Base-by-base conservation (phyloP, 176 grass and related monocot species). In the Alopecurus myosuroides region DNA sequence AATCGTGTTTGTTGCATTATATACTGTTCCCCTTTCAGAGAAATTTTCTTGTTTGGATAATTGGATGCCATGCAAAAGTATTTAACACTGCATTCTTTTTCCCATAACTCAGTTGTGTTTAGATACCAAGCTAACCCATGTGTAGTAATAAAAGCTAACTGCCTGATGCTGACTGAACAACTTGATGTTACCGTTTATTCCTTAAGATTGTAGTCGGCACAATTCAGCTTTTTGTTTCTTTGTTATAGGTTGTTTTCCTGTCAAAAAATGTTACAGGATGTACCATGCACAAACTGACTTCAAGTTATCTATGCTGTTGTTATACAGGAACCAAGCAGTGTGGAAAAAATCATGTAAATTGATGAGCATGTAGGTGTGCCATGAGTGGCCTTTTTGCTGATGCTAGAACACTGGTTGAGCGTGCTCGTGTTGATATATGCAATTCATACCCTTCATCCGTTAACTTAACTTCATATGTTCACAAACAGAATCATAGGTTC, bases 341-440 rank as follows among this genome's bases (percentile, higher is more conserved):
- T 95, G 65, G 96, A 98, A 81, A 95, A 98, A 90, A 95, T 98
- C 82, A 96, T 96, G 97, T 88, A 96, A 91, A 92, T 99, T 72
- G 97, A 96, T 70, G 93, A 96, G 46, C 97, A 96, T 84, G 90
- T 96, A 60, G 93, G 93, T 96, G 97, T 72, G 91, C 89, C 37
- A 99, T 99, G 93, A 99, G 93, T 70, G 97, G 97, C 44, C 86
- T 96, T 80, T 94, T 94, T 61, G 93, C 93, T 87, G 97, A 99
- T 89, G 97, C 97, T 62, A 90, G 91, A 84, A 96, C 93, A n/a
- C 78, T 99, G 77, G 97, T 94, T 50, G 97, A 99, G 50, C 97
- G 96, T 89, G 97, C 85, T 74, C 97, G 91, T 86, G 93, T 99
- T 81, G 91, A 99, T 26, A 61, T 84, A 44, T 77, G 25, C 49